These are phyloP conservation scores for Russula earlei DNA, from an alignment of 768 basidiomycete species.

Conservation along the genomic window DNA sequence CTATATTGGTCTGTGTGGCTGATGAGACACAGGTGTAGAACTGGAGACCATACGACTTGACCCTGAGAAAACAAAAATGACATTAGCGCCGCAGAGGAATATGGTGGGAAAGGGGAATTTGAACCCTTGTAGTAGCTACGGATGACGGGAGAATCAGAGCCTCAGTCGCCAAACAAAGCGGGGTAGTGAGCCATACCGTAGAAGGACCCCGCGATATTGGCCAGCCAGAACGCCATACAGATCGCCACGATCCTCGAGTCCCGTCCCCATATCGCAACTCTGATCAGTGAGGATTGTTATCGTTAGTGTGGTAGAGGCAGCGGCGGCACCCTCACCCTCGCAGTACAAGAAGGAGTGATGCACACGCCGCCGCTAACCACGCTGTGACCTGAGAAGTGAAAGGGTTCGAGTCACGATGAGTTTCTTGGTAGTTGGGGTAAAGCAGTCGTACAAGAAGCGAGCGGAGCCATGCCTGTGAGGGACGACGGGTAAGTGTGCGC, in stretches of 20 bases:
- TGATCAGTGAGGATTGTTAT: background rate
- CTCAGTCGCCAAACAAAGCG: background rate
- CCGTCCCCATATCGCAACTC: slow-evolving; percentile 16
- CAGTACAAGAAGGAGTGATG: slow-evolving; percentile 15
- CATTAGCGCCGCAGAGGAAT: background rate
- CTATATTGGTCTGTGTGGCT: background rate
- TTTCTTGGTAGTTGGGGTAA: background rate
- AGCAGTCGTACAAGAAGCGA: slow-evolving; percentile 6
- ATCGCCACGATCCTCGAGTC: background rate
- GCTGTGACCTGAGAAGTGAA: background rate
- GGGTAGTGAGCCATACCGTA: background rate
- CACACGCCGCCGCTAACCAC: slow-evolving; percentile 1
- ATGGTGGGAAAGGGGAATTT: background rate
- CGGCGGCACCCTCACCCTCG: slow-evolving; percentile 3
- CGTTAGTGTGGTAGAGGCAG: background rate
- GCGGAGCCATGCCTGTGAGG: slow-evolving; percentile 11
- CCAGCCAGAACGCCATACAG: background rate
- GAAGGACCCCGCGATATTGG: background rate
- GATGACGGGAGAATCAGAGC: background rate
- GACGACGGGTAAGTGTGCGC: background rate
- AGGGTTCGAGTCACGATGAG: background rate
- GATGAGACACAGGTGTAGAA: background rate
- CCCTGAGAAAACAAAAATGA: background rate
- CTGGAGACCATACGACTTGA: background rate
- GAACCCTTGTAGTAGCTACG: slow-evolving; percentile 8